Percentiles rank a stretch among this genome's conserved stretches.
Evolutionary conservation across 768 basidiomycete genomes (phyloP).

Genomic region (Amyloporia xantha): DNA sequence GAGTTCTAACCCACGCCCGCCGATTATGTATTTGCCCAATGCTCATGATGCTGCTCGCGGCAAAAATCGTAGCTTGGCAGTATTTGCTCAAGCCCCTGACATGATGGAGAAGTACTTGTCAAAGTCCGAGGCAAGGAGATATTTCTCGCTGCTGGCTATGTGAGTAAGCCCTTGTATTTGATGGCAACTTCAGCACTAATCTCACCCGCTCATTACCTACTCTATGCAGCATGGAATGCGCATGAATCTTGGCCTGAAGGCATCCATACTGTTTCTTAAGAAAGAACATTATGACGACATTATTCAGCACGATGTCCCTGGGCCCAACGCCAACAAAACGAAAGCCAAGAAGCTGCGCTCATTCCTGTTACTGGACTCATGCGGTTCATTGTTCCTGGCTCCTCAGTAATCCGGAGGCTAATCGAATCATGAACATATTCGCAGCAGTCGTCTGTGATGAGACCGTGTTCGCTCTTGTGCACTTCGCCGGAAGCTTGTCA

Average conservation of each 20-base stretch:
- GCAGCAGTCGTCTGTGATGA: background rate
- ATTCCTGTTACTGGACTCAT: background rate
- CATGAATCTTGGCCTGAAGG: background rate
- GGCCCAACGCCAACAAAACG: background rate
- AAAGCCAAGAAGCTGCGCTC: background rate
- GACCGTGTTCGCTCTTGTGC: background rate
- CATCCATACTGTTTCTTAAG: background rate
- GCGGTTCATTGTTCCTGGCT: background rate
- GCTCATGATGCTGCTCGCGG: background rate
- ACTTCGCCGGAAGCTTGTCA: background rate
- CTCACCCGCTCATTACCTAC: background rate
- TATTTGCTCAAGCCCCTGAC: background rate
- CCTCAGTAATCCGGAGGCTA: background rate
- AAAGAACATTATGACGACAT: background rate
- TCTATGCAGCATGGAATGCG: background rate
- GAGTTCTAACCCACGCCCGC: background rate
- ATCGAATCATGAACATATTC: background rate
- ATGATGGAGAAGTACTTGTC: background rate
- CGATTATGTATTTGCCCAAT: background rate
- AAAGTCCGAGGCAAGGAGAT: conserved; percentile 1
- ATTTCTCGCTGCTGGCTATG: background rate
- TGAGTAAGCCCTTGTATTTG: background rate
- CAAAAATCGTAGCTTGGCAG: background rate
- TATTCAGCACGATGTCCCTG: background rate
- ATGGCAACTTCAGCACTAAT: background rate